phyloP scores from a whole-genome alignment of 208 protist species.

The Acanthamoeba royreba region DNA sequence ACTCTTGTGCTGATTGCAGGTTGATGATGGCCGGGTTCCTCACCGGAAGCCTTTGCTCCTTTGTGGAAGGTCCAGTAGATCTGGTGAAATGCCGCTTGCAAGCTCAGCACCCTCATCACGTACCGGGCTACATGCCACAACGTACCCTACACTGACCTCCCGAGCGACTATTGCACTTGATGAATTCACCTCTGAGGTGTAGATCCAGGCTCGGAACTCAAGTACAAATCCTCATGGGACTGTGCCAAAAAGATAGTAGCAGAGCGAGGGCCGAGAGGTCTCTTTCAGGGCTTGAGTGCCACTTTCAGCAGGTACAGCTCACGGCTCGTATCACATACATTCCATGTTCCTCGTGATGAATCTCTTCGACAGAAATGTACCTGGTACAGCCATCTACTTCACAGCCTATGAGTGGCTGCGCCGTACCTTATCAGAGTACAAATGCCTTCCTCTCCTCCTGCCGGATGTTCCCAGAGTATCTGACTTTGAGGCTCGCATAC shows the following conservation, averaged over 20 bases:
- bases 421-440: neutral
- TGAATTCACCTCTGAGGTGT: no score
- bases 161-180: neutral
- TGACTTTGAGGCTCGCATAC: neutral
- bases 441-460: neutral
- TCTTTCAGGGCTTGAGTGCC: conserved; percentile 26
- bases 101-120: conserved; percentile 9
- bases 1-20: neutral
- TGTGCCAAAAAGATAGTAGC: conserved; percentile 7
- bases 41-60: neutral
- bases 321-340: no score
- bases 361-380: neutral
- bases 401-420: conserved; percentile 27
- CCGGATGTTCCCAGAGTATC: neutral
- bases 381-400: conserved; percentile 16
- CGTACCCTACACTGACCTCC: neutral
- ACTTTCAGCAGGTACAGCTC: neutral
- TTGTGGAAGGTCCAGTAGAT: conserved; percentile 29
- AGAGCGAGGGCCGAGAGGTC: neutral
- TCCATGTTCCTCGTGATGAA: neutral
- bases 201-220: no score
- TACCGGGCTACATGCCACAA: neutral
- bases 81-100: conserved; percentile 25
- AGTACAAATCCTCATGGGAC: conserved; percentile 37
- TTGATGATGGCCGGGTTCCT: neutral